Evolutionary conservation across 1,139 yeast genomes (phyloP), one percentile per base, ranked within the genome.

Genomic region (Debaryomycetaceae sp.): DNA sequence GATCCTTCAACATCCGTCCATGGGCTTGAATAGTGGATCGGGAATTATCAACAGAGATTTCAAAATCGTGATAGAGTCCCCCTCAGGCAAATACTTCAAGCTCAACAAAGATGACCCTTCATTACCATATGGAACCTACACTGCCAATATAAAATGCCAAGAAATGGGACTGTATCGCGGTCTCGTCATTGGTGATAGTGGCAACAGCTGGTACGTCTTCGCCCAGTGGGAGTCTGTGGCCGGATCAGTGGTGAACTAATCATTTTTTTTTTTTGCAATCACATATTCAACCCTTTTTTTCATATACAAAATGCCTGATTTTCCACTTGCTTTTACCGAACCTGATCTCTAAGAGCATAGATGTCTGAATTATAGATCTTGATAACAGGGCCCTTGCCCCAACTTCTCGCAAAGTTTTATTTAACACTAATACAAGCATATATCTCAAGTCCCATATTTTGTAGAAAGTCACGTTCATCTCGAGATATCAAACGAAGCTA

Each of bases 151-250:
- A 34, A 78, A 80, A 52, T 75, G 89, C 46, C 77, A 76, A 48
- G 97, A 90, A 58, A 62, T 69, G 1, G 99, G 99, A 2, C 63
- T 76, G 27, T 93, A 96, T 86, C 76, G 91, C 43, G 95, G 93
- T 1, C 75, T 91, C 43, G 89, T 88, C 0, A 78, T 87, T 41
- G 85, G 91, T 6, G 95, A 88, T 54, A 78, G 84, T 41, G 90
- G 90, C 4, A 77, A 78, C 49, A 84, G 93, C 45, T 88, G 96
- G 91, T 86, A 90, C 56, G 90, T 87, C 6, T 89, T 88, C 66
- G 91, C 96, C 8, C 96, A 89, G 63, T 93, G 99, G 99, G 75
- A 75, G 39, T 86, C 95, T 61, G 60, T 61, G 1, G 58, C 60
- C 22, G 65, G 66, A 0, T 44, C 54, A 11, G 56, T 60, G 24